These are phyloP conservation scores for Fusarium nurragi DNA, from an alignment of 2,329 filamentous ascomycete genomes.

Conservation along the genomic window DNA sequence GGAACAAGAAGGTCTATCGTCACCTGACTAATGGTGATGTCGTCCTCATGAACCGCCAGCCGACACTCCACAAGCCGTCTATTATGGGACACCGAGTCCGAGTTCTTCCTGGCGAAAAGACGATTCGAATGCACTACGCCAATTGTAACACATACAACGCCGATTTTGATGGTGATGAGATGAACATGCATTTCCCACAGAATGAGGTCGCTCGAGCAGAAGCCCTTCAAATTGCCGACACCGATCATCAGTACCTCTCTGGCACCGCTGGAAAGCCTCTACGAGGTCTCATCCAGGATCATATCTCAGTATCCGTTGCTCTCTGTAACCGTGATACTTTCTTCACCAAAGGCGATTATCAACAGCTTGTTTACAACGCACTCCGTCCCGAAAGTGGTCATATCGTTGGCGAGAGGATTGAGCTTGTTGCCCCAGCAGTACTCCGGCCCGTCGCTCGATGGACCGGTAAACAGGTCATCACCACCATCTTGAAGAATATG, in stretches of 20 bases:
- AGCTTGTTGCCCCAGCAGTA: constrained; percentile 82
- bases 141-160: constrained; percentile 99
- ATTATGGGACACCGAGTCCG: constrained; percentile 98
- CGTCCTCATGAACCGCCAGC: constrained; percentile 98
- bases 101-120: constrained; percentile 93
- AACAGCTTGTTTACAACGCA: constrained; percentile 91
- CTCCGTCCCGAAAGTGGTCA: constrained; percentile 90
- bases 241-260: constrained; percentile 96
- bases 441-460: constrained; percentile 83
- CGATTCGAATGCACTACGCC: constrained; percentile 98
- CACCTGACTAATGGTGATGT: constrained; percentile 97
- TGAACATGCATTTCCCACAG: constrained; percentile 99
- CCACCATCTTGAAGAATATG: constrained; percentile 92
- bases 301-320: constrained; percentile 92
- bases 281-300: constrained; percentile 96
- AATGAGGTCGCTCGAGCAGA: constrained; percentile 95
- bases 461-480: constrained; percentile 97
- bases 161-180: constrained; percentile 98
- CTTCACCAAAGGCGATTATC: constrained; percentile 87
- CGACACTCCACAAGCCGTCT: constrained; percentile 96
- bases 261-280: constrained; percentile 93
- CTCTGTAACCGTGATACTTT: constrained; percentile 92
- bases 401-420: constrained; percentile 82
- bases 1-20: constrained; percentile 95
- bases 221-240: constrained; percentile 92